phyloP scores from a whole-genome alignment of 148 eudicot species.

The Nepenthes gracilis region DNA sequence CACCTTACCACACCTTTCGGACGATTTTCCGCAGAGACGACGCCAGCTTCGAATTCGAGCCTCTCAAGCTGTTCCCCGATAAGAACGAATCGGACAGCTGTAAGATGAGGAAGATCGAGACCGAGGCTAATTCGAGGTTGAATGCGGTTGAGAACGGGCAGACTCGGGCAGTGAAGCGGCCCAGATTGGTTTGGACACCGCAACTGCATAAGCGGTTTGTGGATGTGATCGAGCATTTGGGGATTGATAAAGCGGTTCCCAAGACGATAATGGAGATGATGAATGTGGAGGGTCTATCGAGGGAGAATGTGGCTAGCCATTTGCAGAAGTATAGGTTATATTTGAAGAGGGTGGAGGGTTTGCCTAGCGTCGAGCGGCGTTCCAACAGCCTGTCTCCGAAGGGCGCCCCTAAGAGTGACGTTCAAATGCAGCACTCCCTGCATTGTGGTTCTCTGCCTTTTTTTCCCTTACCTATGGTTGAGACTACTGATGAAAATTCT shows the following conservation, averaged over 20 bases:
- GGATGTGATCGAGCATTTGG: conserved; percentile 32
- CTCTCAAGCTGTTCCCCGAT: no score
- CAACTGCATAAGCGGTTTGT: conserved; percentile 34
- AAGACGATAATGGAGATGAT: conserved; percentile 39
- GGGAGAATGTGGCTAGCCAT: conserved; percentile 47
- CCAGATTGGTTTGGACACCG: conserved; percentile 36
- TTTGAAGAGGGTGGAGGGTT: conserved; percentile 24
- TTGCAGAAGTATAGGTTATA: conserved; percentile 42
- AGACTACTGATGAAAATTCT: not conserved
- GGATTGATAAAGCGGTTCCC: conserved; percentile 37
- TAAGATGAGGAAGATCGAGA: no score
- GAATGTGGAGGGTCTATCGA: conserved; percentile 41
- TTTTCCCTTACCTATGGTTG: not conserved
- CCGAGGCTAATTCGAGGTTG: no score
- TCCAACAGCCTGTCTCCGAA: not conserved
- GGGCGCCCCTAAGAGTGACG: not conserved
- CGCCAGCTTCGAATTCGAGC: no score
- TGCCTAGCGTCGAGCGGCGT: not conserved
- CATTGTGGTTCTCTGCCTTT: not conserved
- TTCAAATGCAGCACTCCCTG: not conserved
- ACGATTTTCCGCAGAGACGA: no score
- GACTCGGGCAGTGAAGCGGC: conserved; percentile 19
- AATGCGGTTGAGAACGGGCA: not conserved
- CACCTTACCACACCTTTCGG: no score
- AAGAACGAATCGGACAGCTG: no score